Base-by-base conservation (phyloP, 2,329 filamentous ascomycete genomes). In the Didymella lethalis region DNA sequence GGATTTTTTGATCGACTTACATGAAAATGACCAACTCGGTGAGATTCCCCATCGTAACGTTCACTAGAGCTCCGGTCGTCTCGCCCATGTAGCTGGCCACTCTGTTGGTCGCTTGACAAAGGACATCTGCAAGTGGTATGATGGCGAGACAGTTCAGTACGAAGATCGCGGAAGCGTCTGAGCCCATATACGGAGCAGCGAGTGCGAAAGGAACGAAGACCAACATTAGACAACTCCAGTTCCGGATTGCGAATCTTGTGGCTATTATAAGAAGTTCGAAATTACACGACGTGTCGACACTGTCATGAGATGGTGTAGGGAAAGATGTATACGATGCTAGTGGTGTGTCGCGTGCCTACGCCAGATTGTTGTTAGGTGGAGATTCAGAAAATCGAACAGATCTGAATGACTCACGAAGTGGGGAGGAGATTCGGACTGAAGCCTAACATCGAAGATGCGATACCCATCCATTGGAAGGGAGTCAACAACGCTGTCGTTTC, bases 11-110 rank as follows among this genome's bases (percentile, higher is more conserved):
- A n/a, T 4, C 16, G 18, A 29, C 82, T 69, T 82, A 75, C 76
- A 55, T 87, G 84, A 92, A 78, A 6, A 92, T 90, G 64, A 96
- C 90, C 75, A 96, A 91, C 76, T 97, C 93, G 0, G 92, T 96
- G 1, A 90, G 90, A 71, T 90, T 95, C 64, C 90, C 88, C 32
- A 97, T 82, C 79, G 96, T 87, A 2, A 65, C 54, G 40, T 66
- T 66, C 7, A 61, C 43, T 18, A 66, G 41, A 5, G 62, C 64
- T 14, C 64, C 62, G 7, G 56, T 51, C 4, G 59, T n/a, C 88
- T 90, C 7, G 91, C 93, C 41, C 96, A 83, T 0, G 91, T 92
- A 61, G 95, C 87, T 68, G 95, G 96, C 61, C 91, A 92, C 62
- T 95, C 85, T 69, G 95, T 96, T 60, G 3, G 64, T 66, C 12